Percentiles rank a stretch among this genome's conserved stretches.
Conservation (phyloP, 441 rosid species). For the Eutrema salsugineum region DNA sequence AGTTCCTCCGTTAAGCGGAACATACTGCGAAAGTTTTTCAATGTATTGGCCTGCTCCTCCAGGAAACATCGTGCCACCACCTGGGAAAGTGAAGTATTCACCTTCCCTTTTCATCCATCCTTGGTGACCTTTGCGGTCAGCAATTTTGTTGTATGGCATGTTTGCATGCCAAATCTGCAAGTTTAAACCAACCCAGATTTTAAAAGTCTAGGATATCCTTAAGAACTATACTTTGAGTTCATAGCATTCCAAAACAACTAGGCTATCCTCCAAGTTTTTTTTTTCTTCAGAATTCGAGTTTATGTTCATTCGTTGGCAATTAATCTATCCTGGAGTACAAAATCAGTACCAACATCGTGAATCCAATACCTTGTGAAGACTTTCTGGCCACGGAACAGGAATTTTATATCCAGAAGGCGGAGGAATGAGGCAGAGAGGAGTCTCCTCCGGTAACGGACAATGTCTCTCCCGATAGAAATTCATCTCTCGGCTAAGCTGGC, state of each 20-base stretch:
- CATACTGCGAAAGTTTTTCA: conserved; percentile 82
- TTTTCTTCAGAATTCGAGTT: too few species aligned
- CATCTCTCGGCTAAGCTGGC: conserved; percentile 95
- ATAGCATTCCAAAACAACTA: background rate
- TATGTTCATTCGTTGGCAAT: too few species aligned
- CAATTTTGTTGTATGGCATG: conserved; percentile 92
- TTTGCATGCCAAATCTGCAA: conserved; percentile 92
- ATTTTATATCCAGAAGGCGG: conserved; percentile 73
- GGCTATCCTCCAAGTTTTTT: too few species aligned
- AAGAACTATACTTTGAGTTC: background rate
- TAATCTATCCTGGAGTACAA: too few species aligned
- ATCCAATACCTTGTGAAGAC: conserved; percentile 69
- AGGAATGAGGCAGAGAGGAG: conserved; percentile 89
- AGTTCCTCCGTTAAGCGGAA: conserved; percentile 66
- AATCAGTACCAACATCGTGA: too few species aligned
- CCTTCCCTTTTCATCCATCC: conserved; percentile 98
- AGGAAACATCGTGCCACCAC: conserved; percentile 97
- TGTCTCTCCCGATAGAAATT: conserved; percentile 92
- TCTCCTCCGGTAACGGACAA: conserved; percentile 78
- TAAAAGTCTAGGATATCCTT: background rate
- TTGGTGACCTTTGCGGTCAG: conserved; percentile 95
- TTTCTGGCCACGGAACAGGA: conserved; percentile 92
- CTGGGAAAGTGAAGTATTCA: conserved; percentile 77
- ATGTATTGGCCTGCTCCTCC: conserved; percentile 90
- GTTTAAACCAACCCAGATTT: background rate